A percentile compares a stretch with the other conserved stretches of the same genome.
Conservation (phyloP, 495 filamentous ascomycete genomes). For the Daldinia decipiens region DNA sequence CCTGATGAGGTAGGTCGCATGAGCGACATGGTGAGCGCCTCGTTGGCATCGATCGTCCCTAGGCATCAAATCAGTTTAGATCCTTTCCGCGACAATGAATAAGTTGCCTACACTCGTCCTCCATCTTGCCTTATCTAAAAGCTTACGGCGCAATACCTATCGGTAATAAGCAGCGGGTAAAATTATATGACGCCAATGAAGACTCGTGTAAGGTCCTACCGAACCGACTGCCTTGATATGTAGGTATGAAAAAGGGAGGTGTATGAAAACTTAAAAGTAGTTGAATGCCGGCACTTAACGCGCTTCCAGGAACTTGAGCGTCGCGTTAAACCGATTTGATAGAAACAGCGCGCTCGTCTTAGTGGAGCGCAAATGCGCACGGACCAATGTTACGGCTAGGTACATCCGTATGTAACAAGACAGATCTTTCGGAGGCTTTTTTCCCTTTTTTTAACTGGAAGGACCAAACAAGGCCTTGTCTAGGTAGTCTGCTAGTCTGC, state of each 20-base stretch:
- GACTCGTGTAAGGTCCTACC: neutral
- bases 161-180: neutral
- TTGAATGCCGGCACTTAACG: conserved; percentile 27
- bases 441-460: conserved; percentile 19
- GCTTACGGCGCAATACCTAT: neutral
- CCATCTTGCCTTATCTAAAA: conserved; percentile 38
- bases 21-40: conserved; percentile 76
- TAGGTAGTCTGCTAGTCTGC: no score
- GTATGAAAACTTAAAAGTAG: neutral
- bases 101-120: conserved; percentile 63
- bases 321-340: conserved; percentile 15
- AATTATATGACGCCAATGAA: neutral
- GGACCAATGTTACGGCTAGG: conserved; percentile 11
- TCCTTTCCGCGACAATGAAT: neutral
- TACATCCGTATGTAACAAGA: no score
- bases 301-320: conserved; percentile 27
- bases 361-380: conserved; percentile 6
- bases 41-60: conserved; percentile 82
- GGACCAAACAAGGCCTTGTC: neutral
- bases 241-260: neutral
- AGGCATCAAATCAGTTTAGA: conserved; percentile 24
- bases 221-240: neutral
- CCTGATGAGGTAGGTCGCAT: conserved; percentile 66
- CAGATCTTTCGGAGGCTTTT: conserved; percentile 19
- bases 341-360: conserved; percentile 29